A percentile compares a stretch with the other conserved stretches of the same genome.
Conservation (phyloP, 2,329 filamentous ascomycete species). For the Fusarium chaquense region DNA sequence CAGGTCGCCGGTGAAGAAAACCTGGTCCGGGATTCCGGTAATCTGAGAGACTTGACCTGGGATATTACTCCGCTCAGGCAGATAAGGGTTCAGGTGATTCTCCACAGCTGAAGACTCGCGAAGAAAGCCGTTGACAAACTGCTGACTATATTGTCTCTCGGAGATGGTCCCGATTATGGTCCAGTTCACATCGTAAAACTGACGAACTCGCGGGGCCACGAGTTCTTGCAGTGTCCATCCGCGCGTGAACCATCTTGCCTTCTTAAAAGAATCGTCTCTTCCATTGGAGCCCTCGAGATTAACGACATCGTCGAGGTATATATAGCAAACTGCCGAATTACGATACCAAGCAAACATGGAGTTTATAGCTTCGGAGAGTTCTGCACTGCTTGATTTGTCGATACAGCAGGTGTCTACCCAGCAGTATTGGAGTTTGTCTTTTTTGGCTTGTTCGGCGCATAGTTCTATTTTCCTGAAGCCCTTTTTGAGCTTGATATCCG, state of each 20-base stretch:
- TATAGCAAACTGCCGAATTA: constrained; percentile 39
- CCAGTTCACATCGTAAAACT: constrained; percentile 45
- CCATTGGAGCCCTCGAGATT: constrained; percentile 22
- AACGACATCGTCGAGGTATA: constrained; percentile 41
- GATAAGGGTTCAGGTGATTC: constrained; percentile 12
- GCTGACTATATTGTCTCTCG: constrained; percentile 15
- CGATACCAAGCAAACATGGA: constrained; percentile 47
- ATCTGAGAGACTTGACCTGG: constrained; percentile 40
- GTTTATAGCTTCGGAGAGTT: constrained; percentile 45
- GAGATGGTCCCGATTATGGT: constrained; percentile 17
- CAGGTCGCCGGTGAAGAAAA: constrained; percentile 21
- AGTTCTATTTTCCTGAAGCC: constrained; percentile 36
- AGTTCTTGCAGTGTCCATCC: constrained; percentile 47
- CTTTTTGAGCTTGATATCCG: constrained; percentile 29
- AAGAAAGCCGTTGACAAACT: background rate
- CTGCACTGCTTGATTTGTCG: constrained; percentile 45
- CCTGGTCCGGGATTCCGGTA: constrained; percentile 39
- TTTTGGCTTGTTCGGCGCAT: constrained; percentile 38
- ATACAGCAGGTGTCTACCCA: constrained; percentile 49
- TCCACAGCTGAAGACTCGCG: background rate
- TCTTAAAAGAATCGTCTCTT: constrained; percentile 25
- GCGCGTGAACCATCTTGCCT: constrained; percentile 42
- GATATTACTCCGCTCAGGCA: constrained; percentile 37
- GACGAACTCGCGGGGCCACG: constrained; percentile 41
- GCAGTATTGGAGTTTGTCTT: constrained; percentile 36